These are phyloP conservation scores for Cytospora piceicola DNA, from an alignment of 2,329 filamentous ascomycete genomes.

Conservation along the genomic window DNA sequence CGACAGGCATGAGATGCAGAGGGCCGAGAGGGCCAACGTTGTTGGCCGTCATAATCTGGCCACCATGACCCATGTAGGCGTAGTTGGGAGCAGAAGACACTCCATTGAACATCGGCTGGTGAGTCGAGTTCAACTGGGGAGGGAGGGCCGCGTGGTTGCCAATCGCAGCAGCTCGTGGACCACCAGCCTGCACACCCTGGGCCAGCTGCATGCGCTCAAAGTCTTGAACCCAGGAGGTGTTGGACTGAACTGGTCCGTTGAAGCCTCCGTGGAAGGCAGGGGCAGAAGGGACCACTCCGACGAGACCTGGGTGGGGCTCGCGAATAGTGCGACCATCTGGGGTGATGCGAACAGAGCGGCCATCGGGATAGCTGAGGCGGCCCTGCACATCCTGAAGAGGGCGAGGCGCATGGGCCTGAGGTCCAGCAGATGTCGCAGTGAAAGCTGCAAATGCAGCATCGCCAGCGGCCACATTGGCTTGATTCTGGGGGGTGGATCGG, in stretches of 20 bases:
- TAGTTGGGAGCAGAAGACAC: background rate
- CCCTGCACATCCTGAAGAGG: background rate
- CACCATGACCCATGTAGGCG: background rate
- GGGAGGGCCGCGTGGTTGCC: background rate
- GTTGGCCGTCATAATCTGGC: conserved; percentile 1
- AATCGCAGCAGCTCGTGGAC: background rate
- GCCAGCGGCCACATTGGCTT: conserved; percentile 13
- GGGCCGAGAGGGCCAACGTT: conserved; percentile 3
- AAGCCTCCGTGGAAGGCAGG: conserved; percentile 5
- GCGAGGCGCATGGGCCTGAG: background rate
- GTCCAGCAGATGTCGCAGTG: conserved; percentile 11
- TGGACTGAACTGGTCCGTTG: conserved; percentile 9
- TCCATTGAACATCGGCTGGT: background rate
- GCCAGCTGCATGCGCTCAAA: conserved; percentile 16
- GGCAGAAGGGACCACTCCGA: background rate
- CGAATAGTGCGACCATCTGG: background rate
- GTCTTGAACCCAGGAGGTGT: conserved; percentile 22
- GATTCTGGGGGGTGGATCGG: conserved; percentile 17
- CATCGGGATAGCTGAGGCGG: background rate
- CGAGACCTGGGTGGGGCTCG: background rate
- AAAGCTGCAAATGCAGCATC: conserved; percentile 25
- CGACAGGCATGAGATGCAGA: conserved; percentile 4
- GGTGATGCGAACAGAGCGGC: background rate
- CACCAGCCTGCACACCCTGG: background rate
- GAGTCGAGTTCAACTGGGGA: background rate